A percentile compares a stretch with the other conserved stretches of the same genome.
Evolutionary conservation across 106 monocot genomes (phyloP).

Genomic region (Amphibolis antarctica): DNA sequence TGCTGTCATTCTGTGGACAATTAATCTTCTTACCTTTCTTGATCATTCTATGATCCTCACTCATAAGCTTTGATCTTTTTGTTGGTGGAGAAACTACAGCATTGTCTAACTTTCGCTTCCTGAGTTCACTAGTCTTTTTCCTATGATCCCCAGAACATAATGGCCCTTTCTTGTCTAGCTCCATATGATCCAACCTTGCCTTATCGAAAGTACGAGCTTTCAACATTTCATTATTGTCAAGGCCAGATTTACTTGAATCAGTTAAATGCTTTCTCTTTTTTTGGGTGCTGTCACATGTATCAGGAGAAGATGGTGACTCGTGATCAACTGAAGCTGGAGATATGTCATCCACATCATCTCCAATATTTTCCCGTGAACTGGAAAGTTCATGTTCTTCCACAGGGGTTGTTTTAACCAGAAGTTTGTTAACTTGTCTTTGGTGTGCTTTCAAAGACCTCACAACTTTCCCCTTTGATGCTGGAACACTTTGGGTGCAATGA

Average conservation of each 20-base stretch:
- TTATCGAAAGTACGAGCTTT: conserved; percentile 4
- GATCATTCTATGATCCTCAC: conserved; percentile 8
- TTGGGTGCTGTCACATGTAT: conserved; percentile 11
- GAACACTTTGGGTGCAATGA: neutral
- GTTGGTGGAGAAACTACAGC: conserved; percentile 20
- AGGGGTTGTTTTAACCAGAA: conserved; percentile 10
- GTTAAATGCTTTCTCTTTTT: conserved; percentile 22
- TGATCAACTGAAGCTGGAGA: neutral
- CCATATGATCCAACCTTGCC: conserved; percentile 5
- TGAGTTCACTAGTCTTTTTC: conserved; percentile 10
- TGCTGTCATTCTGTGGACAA: conserved; percentile 9
- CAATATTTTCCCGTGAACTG: conserved; percentile 3
- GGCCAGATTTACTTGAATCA: conserved; percentile 15
- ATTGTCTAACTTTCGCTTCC: conserved; percentile 26
- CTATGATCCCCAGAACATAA: conserved; percentile 13
- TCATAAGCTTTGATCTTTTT: conserved; percentile 42
- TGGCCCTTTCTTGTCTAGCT: conserved; percentile 12
- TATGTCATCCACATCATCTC: conserved; percentile 10
- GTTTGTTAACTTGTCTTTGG: conserved; percentile 14
- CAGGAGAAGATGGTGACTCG: conserved; percentile 9
- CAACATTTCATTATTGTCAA: conserved; percentile 15
- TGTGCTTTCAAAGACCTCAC: conserved; percentile 9
- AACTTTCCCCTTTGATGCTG: conserved; percentile 14
- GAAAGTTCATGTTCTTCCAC: conserved; percentile 4
- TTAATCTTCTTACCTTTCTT: conserved; percentile 15